phyloP scores from a whole-genome alignment of 306 rosid genomes.

The Echinosophora koreensis region DNA sequence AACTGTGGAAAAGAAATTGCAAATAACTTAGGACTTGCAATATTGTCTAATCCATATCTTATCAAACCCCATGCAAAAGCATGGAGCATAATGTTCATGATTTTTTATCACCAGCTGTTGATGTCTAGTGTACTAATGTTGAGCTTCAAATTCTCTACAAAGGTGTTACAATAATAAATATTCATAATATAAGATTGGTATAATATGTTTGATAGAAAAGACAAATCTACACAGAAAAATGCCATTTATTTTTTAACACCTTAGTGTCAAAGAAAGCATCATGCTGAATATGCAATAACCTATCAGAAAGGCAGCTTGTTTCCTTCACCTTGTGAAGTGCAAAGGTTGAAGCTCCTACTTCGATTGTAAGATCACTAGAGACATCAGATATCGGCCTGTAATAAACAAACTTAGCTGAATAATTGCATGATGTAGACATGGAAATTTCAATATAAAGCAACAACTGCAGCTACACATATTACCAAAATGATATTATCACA shows the following conservation, averaged over 20 bases:
- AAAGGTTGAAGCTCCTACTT: slow-evolving; percentile 88
- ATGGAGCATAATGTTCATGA: slow-evolving; percentile 16
- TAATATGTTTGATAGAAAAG: not conserved
- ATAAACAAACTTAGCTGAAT: slow-evolving; percentile 48
- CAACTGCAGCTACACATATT: slow-evolving; percentile 54
- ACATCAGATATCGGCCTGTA: slow-evolving; percentile 99
- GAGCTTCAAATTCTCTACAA: slow-evolving; percentile 26
- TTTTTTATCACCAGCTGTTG: slow-evolving; percentile 34
- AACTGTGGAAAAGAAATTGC: slow-evolving; percentile 59
- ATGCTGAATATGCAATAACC: slow-evolving; percentile 41
- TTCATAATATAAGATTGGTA: not conserved
- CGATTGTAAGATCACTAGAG: slow-evolving; percentile 87
- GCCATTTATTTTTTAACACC: not conserved
- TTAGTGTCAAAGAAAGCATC: slow-evolving; percentile 15
- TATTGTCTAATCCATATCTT: not conserved
- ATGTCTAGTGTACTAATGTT: slow-evolving; percentile 7
- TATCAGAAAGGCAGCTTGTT: slow-evolving; percentile 24
- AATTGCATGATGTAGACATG: slow-evolving; percentile 46
- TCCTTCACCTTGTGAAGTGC: slow-evolving; percentile 90
- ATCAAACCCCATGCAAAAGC: slow-evolving; percentile 1
- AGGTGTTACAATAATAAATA: slow-evolving; percentile 29
- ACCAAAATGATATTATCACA: slow-evolving; percentile 46
- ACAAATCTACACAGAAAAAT: not conserved
- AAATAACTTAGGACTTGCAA: slow-evolving; percentile 7
- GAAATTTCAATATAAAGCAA: slow-evolving; percentile 34